Evolutionary conservation across 495 filamentous ascomycete species (phyloP), one percentile per base, ranked within the genome.

Genomic region (Parathielavia appendiculata): DNA sequence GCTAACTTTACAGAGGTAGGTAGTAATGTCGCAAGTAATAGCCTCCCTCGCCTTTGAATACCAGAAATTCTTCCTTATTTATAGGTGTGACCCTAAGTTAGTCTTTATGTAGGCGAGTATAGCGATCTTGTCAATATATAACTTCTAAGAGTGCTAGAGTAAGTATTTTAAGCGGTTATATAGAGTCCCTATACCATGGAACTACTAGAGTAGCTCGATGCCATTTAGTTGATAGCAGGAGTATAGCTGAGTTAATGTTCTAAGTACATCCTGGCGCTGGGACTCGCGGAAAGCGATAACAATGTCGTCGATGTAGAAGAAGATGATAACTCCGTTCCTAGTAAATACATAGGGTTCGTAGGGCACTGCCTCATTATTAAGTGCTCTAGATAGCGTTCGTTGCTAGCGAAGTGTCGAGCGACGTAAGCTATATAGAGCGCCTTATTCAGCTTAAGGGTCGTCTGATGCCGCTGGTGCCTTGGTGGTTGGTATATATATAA

Each of bases 91-190:
- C 5, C 20, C 36, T n/a, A 19, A 23, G 11, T 48, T 17, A 4
- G 26, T 34, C 16, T 34, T 16, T 5, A 34, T 20, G n/a, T 51
- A 34, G n/a, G 55, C 23, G 2, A 48, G 46, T 32, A 4, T 32
- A 4, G 23, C 12, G 46, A 48, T 48, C 46, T 46, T 53, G 34
- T 60, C 51, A 14, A 60, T 40, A 14, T 60, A 60, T 2, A 51
- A 44, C 14, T 43, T 50, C 51, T 60, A 43, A 35, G 51, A 49
- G 9, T 55, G 51, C 58, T 51, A 60, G 35, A 60, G 50, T 26
- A 60, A 36, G 13, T 43, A 16, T 49, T 60, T 60, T 4, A 26
- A n/a, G 23, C 58, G 45, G 43, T 60, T 43, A 39, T 51, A 36
- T 0, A 30, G 51, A n/a, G 55, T 26, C 35, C 50, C 51, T 9